These are phyloP conservation scores for Sechiopsis laciniata DNA, from an alignment of 306 rosid species.

Conservation along the genomic window DNA sequence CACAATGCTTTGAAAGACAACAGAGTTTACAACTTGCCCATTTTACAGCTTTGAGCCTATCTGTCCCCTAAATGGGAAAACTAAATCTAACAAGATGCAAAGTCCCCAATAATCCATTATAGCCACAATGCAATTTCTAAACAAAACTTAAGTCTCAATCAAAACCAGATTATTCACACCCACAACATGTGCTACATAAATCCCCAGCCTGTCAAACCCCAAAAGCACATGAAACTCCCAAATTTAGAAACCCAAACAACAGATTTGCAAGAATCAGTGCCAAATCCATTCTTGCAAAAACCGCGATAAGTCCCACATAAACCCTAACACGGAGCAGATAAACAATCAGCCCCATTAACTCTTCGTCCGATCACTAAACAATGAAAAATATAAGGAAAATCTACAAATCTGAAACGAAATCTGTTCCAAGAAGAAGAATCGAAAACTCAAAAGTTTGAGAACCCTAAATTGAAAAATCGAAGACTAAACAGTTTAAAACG, in stretches of 20 bases:
- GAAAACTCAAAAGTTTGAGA: neutral
- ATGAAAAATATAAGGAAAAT: neutral
- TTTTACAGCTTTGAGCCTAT: neutral
- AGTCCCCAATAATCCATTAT: neutral
- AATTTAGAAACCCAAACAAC: slow-evolving; percentile 13
- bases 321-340: neutral
- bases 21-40: neutral
- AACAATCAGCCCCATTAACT: neutral
- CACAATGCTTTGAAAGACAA: neutral
- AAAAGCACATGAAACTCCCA: slow-evolving; percentile 9
- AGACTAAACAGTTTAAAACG: neutral
- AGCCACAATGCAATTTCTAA: slow-evolving; percentile 5
- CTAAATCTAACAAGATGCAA: neutral
- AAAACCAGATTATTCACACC: neutral
- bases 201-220: neutral
- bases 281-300: slow-evolving; percentile 1
- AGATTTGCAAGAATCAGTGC: slow-evolving; percentile 10
- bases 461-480: neutral
- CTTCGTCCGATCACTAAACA: neutral
- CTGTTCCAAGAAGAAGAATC: neutral
- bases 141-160: neutral
- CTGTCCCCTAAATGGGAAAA: neutral
- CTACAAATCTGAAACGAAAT: neutral
- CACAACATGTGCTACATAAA: neutral
- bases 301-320: neutral